These are phyloP conservation scores for Caloboletus firmus DNA, from an alignment of 1,284 basidiomycete species.

Conservation along the genomic window DNA sequence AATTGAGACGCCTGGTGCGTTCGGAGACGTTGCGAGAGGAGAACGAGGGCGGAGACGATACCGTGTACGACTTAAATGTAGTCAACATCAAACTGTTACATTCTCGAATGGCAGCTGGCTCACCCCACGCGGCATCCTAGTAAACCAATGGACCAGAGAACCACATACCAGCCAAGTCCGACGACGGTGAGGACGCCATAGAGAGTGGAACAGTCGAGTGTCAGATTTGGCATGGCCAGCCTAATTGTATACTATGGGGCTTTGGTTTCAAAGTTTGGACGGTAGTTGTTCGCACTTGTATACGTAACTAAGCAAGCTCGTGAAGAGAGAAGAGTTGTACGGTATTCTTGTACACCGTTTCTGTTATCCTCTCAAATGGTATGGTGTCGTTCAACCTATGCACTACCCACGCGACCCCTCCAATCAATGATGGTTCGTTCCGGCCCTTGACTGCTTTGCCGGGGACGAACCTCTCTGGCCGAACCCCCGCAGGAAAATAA, in stretches of 20 bases:
- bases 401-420: slow-evolving; percentile 77
- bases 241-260: not conserved
- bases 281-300: not conserved
- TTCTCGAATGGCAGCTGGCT: slow-evolving; percentile 36
- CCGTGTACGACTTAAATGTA: slow-evolving; percentile 58
- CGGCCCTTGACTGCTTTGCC: slow-evolving; percentile 78
- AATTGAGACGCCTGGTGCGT: slow-evolving; percentile 85
- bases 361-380: slow-evolving; percentile 58
- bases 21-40: slow-evolving; percentile 53
- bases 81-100: slow-evolving; percentile 15
- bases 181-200: slow-evolving; percentile 39
- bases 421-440: slow-evolving; percentile 77
- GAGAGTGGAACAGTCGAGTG: slow-evolving; percentile 10
- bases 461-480: slow-evolving; percentile 66
- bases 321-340: slow-evolving; percentile 59
- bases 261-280: no score
- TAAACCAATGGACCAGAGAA: slow-evolving; percentile 74
- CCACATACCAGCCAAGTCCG: slow-evolving; percentile 68
- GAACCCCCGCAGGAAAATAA: slow-evolving; percentile 57
- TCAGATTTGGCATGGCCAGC: slow-evolving; percentile 16
- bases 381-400: slow-evolving; percentile 56
- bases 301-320: slow-evolving; percentile 32
- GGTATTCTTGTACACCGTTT: slow-evolving; percentile 68
- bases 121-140: slow-evolving; percentile 81
- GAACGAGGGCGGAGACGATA: slow-evolving; percentile 69